Evolutionary conservation across 2,329 filamentous ascomycete genomes (phyloP), one percentile per base, ranked within the genome.

Genomic region (Pyrenophora tritici-repentis): DNA sequence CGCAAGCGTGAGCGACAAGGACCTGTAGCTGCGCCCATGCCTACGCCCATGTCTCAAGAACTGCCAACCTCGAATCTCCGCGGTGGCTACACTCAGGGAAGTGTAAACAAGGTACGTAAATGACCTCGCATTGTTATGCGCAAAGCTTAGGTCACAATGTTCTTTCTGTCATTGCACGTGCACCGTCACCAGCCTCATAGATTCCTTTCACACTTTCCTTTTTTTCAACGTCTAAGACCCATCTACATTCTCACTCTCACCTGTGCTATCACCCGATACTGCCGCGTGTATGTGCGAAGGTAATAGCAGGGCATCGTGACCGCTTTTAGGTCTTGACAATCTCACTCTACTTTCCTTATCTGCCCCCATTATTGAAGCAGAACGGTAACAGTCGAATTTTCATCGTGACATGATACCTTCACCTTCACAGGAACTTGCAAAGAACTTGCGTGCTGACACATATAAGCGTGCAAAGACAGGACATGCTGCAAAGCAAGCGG

Each of bases 401-500:
- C 22, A n/a, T 18, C 34, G 32, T 9, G 8, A 20, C n/a, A 32
- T 20, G n/a, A 16, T 20, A 16, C 12, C 13, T 20, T 37, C 40
- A 16, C 24, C 31, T n/a, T 12, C 26, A 2, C 20, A 43, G 12
- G 33, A n/a, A 31, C 24, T 32, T 16, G n/a, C 31, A 22, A 35
- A 29, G 29, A 35, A 7, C 31, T 13, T 24, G 39, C 33, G 35
- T 33, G 39, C 51, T 55, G 51, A 55, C 47, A 24, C 40, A 8
- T 32, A 17, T 14, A 52, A 92, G 83, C 84, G 90, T 61, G 79
- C 87, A 4, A 96, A 93, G 29, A 83, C 83, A 53, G 89, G 92
- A 63, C 71, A 75, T 52, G 60, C 63, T 42, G 84, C 85, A 53
- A 83, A 87, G 65, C 80, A 87, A 62, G 77, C 83, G 13, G 78